phyloP scores from a whole-genome alignment of 176 grass and related monocot genomes.

The Zizania latifolia region DNA sequence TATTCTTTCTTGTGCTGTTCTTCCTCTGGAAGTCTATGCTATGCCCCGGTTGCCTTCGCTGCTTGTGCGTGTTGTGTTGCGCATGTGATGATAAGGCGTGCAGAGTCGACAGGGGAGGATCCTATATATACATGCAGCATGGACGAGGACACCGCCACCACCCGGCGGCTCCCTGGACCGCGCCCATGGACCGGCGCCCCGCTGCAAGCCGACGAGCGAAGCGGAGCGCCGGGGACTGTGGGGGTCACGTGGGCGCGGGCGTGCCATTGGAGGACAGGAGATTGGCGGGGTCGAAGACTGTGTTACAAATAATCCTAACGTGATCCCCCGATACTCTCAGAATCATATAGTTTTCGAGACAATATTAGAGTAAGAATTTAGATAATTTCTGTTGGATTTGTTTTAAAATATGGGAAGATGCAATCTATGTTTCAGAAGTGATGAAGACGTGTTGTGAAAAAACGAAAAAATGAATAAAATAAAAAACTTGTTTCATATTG shows the following conservation, averaged over 20 bases:
- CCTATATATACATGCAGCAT: conserved; percentile 49
- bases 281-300: conserved; percentile 6
- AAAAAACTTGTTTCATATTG: too few relatives aligned
- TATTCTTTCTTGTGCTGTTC: not conserved
- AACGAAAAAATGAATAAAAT: too few relatives aligned
- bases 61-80: not conserved
- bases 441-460: too few relatives aligned
- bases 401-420: too few relatives aligned
- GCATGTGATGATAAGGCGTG: conserved; percentile 42
- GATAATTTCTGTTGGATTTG: too few relatives aligned
- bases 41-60: not conserved
- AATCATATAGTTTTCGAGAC: too few relatives aligned
- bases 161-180: not conserved
- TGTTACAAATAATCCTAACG: too few relatives aligned
- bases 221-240: too few relatives aligned
- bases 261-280: conserved; percentile 42
- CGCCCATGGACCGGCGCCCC: not conserved
- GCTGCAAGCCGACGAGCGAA: not conserved
- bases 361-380: too few relatives aligned
- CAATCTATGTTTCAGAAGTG: too few relatives aligned
- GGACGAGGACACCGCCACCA: conserved; percentile 33
- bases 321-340: too few relatives aligned
- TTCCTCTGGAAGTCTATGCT: not conserved
- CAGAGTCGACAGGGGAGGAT: conserved; percentile 42
- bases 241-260: conserved; percentile 49